Evolutionary conservation across 129 eudicot species (phyloP).

Genomic region (Saussurea involucrata): DNA sequence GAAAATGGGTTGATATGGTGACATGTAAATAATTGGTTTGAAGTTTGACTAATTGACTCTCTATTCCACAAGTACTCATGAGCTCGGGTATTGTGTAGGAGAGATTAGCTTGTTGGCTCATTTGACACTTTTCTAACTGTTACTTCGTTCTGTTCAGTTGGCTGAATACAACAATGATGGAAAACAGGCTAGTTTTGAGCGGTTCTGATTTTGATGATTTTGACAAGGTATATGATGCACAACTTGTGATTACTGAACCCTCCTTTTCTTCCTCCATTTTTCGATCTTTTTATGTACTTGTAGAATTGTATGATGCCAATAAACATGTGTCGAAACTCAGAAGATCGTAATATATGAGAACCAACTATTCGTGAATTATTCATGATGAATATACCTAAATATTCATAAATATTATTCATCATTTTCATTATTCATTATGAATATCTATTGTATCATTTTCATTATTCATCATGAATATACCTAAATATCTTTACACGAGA

Average conservation of each 20-base stretch:
- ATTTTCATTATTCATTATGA: not conserved
- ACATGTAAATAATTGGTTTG: not conserved
- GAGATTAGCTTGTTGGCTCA: not conserved
- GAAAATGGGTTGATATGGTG: not conserved
- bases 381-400: not conserved
- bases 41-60: not conserved
- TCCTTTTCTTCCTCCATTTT: not conserved
- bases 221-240: slow-evolving; percentile 52
- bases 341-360: not conserved
- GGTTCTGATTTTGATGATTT: slow-evolving; percentile 79
- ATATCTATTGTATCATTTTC: too few species aligned
- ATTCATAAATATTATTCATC: not conserved
- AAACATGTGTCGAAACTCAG: not conserved
- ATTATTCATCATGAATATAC: not conserved
- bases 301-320: not conserved
- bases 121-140: not conserved
- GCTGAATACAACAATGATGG: slow-evolving; percentile 86
- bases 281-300: not conserved
- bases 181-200: slow-evolving; percentile 49
- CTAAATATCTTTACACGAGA: not conserved
- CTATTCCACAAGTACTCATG: not conserved
- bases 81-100: not conserved
- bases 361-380: not conserved
- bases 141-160: slow-evolving; percentile 51
- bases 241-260: not conserved